These are phyloP conservation scores for Ogataea philodendri DNA, from an alignment of 805 yeast genomes.

Conservation along the genomic window DNA sequence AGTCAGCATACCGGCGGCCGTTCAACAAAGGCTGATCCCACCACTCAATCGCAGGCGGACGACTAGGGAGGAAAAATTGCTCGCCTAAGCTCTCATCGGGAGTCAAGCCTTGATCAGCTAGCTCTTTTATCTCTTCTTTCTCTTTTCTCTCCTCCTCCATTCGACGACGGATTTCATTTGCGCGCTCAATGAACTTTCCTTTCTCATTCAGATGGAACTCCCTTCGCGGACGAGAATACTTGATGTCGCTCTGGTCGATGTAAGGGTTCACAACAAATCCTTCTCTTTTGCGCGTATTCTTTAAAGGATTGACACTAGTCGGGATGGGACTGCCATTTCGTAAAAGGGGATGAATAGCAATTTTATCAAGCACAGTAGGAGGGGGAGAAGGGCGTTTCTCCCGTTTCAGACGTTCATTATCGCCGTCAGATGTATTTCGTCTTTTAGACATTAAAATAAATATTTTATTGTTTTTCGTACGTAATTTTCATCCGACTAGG, in stretches of 20 bases:
- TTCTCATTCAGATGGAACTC: conserved; percentile 52
- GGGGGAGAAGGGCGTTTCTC: conserved; percentile 4
- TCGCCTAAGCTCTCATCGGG: conserved; percentile 60
- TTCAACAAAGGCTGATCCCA: conserved; percentile 72
- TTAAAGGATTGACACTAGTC: conserved; percentile 23
- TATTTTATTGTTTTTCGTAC: conserved; percentile 1
- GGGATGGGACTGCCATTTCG: conserved; percentile 16
- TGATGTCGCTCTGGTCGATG: conserved; percentile 30
- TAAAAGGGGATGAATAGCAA: conserved; percentile 34
- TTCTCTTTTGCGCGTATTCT: conserved; percentile 21
- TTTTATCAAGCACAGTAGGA: conserved; percentile 20
- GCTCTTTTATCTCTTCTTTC: conserved; percentile 33
- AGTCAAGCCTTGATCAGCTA: conserved; percentile 40
- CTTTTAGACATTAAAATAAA: conserved; percentile 9
- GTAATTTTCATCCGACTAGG: conserved; percentile 28
- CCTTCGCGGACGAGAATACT: conserved; percentile 29
- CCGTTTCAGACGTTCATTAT: not conserved
- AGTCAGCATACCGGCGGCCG: conserved; percentile 35
- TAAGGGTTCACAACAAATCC: conserved; percentile 36
- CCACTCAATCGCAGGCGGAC: conserved; percentile 78
- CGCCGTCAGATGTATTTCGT: too few species aligned
- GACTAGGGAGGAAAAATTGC: conserved; percentile 42
- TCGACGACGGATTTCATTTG: conserved; percentile 47
- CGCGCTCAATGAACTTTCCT: conserved; percentile 63
- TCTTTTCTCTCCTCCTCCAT: conserved; percentile 34